A percentile compares a stretch with the other conserved stretches of the same genome.
Evolutionary conservation across 352 stramenopile genomes (phyloP).

Genomic region (Phytophthora tubulina): DNA sequence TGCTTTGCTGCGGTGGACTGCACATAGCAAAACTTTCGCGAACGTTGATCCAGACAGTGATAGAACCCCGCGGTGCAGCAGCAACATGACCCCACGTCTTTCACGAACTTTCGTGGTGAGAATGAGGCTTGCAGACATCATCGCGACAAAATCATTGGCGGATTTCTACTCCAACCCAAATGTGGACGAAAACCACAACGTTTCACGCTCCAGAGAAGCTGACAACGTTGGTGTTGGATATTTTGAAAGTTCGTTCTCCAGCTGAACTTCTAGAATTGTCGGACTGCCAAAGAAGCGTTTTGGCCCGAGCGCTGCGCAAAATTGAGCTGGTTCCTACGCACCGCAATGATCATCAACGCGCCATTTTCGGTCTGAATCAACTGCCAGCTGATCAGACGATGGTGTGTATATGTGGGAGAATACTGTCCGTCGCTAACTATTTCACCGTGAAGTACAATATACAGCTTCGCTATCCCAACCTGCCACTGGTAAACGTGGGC

Average conservation of each 20-base stretch:
- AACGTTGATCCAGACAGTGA: not conserved
- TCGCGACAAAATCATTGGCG: not conserved
- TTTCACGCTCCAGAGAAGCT: not conserved
- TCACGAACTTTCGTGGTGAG: not conserved
- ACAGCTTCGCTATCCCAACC: not conserved
- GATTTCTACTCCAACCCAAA: not conserved
- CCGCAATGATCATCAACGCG: not conserved
- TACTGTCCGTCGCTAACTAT: not conserved
- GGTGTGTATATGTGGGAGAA: not conserved
- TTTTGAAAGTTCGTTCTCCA: not conserved
- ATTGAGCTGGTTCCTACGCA: not conserved
- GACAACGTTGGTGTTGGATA: not conserved
- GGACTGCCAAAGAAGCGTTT: not conserved
- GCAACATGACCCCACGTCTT: not conserved
- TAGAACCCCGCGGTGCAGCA: not conserved
- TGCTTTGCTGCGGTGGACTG: not conserved
- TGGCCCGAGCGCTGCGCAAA: not conserved
- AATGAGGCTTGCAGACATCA: not conserved
- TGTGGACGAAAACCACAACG: not conserved
- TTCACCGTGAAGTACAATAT: not conserved
- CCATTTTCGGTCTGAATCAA: not conserved
- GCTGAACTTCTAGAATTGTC: not conserved
- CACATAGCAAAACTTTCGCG: not conserved
- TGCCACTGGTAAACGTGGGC: not conserved
- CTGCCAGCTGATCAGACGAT: not conserved